Evolutionary conservation across 2,329 filamentous ascomycete species (phyloP).

Genomic region (Colletotrichum caudatum): DNA sequence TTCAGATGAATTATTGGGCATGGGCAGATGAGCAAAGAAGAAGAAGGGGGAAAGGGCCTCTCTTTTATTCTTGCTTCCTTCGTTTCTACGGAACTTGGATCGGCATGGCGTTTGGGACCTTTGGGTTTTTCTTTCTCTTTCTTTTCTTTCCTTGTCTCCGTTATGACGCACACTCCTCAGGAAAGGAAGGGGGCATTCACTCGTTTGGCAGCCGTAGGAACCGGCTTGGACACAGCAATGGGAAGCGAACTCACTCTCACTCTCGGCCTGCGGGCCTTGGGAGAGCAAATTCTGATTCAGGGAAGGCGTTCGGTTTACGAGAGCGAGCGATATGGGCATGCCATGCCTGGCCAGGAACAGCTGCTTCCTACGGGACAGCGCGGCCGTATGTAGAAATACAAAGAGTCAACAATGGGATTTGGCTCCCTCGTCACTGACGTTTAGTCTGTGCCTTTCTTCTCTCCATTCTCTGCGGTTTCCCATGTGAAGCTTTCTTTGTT

Average conservation of each 20-base stretch:
- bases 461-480: not conserved
- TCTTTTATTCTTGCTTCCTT: conserved; percentile 10
- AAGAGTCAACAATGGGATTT: conserved; percentile 31
- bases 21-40: conserved; percentile 36
- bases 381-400: conserved; percentile 39
- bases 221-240: conserved; percentile 33
- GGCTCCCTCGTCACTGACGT: conserved; percentile 18
- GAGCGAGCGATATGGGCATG: conserved; percentile 32
- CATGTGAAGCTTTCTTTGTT: not conserved
- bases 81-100: conserved; percentile 15
- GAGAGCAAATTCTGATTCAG: conserved; percentile 20
- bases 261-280: conserved; percentile 14
- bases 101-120: conserved; percentile 29
- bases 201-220: conserved; percentile 35
- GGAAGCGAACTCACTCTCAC: conserved; percentile 17
- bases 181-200: conserved; percentile 26
- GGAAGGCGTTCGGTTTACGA: conserved; percentile 34
- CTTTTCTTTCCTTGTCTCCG: conserved; percentile 9
- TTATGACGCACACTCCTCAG: conserved; percentile 22
- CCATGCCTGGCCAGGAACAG: conserved; percentile 34
- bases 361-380: conserved; percentile 32
- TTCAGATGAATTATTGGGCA: conserved; percentile 32
- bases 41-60: conserved; percentile 21
- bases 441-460: not conserved
- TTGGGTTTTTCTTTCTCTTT: not conserved